Evolutionary conservation across 1,284 basidiomycete genomes (phyloP).

Genomic region (Boletus nobilissimus): DNA sequence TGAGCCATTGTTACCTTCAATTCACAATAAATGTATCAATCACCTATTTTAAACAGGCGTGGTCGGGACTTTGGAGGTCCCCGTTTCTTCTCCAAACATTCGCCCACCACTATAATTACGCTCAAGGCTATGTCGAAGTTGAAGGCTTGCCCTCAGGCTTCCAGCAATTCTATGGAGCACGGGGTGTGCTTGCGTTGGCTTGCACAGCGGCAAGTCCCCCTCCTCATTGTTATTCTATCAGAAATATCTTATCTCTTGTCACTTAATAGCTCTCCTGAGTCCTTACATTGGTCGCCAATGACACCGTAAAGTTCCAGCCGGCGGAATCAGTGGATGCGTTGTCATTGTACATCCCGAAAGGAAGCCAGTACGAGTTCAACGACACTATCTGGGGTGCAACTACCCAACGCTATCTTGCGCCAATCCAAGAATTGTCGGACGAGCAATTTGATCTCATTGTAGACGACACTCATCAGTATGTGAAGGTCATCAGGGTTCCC

Average conservation of each 20-base stretch:
- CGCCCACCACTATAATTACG: constrained; percentile 8
- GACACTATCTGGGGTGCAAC: no score
- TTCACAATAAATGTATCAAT: no score
- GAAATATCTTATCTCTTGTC: no score
- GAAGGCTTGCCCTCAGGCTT: no score
- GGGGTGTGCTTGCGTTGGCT: background rate
- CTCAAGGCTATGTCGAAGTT: background rate
- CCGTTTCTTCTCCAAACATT: background rate
- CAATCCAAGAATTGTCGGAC: no score
- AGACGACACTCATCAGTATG: no score
- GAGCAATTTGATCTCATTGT: no score
- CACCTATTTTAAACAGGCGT: background rate
- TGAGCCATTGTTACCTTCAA: background rate
- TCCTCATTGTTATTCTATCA: no score
- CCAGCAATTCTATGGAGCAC: background rate
- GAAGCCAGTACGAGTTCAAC: no score
- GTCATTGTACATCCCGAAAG: no score
- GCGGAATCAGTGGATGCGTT: background rate
- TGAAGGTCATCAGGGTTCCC: no score
- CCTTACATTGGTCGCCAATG: background rate
- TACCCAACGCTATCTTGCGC: no score
- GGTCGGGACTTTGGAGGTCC: background rate
- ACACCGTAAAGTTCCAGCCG: background rate
- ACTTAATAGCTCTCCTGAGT: background rate
- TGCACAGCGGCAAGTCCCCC: background rate